A percentile compares a stretch with the other conserved stretches of the same genome.
Conservation (phyloP, 805 yeast genomes). For the Candida berthetii region DNA sequence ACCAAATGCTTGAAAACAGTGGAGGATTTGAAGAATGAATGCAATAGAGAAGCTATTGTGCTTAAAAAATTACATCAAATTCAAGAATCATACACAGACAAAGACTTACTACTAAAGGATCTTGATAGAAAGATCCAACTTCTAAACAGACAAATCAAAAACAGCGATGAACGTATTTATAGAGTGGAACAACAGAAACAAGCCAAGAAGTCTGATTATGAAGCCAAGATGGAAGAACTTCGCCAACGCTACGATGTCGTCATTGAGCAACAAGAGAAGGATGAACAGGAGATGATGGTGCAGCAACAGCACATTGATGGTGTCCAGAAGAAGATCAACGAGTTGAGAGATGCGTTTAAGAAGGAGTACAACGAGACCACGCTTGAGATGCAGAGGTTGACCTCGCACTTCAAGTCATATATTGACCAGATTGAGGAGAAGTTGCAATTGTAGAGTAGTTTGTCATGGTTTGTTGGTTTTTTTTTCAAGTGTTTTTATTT, state of each 20-base stretch:
- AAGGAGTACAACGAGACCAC: constrained; percentile 34
- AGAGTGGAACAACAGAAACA: constrained; percentile 30
- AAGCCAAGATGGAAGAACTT: constrained; percentile 26
- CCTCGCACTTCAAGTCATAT: constrained; percentile 18
- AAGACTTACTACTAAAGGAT: constrained; percentile 16
- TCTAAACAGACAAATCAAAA: constrained; percentile 30
- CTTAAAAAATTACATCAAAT: constrained; percentile 9
- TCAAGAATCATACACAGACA: constrained; percentile 13
- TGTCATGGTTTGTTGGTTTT: too few species aligned
- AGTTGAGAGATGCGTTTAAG: constrained; percentile 26
- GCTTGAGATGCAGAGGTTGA: constrained; percentile 16
- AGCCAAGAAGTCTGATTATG: constrained; percentile 27
- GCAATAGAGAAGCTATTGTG: constrained; percentile 9
- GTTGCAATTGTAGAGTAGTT: constrained; percentile 8
- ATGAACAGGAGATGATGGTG: constrained; percentile 30
- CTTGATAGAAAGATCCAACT: constrained; percentile 32
- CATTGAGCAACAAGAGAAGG: constrained; percentile 28
- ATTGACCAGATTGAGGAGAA: constrained; percentile 19
- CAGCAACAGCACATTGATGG: constrained; percentile 29
- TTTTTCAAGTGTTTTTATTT: neutral
- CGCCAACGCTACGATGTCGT: constrained; percentile 30
- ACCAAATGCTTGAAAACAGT: constrained; percentile 13
- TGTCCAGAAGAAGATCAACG: constrained; percentile 30
- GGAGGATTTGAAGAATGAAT: constrained; percentile 14
- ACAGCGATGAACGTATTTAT: constrained; percentile 32